Conservation (phyloP, 2,329 filamentous ascomycete genomes). For the Fusarium dlaminii region DNA sequence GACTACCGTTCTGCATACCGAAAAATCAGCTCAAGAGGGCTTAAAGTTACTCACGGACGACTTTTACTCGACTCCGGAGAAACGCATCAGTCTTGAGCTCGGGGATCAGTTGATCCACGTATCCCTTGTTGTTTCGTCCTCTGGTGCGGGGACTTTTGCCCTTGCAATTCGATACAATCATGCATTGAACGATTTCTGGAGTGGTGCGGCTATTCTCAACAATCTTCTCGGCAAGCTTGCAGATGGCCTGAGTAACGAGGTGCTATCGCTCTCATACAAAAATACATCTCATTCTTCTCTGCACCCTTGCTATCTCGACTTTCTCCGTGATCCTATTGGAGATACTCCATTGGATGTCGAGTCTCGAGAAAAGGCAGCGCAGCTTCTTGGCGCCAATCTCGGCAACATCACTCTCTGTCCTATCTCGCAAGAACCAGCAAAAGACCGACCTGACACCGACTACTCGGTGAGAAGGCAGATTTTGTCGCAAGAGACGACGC, state of each 20-base stretch:
- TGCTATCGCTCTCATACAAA: background rate
- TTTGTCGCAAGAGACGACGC: background rate
- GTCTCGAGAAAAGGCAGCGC: background rate
- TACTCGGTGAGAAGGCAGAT: background rate
- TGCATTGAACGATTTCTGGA: constrained; percentile 10
- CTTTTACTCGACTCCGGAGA: background rate
- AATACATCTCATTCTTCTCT: background rate
- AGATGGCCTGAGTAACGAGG: background rate
- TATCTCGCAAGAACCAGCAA: background rate
- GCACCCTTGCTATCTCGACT: background rate
- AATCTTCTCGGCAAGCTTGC: background rate
- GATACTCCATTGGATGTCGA: background rate
- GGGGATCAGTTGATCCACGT: background rate
- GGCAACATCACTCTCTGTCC: constrained; percentile 1
- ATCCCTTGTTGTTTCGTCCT: background rate
- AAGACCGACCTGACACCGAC: background rate
- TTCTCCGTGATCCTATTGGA: background rate
- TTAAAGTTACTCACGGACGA: background rate
- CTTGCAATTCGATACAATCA: constrained; percentile 2
- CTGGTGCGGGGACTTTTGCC: background rate
- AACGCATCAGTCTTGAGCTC: background rate
- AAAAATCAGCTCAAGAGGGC: background rate
- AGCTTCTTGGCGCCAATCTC: background rate
- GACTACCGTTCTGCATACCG: background rate
- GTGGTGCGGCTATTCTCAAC: background rate